These are phyloP conservation scores for Mucor circinelloides DNA, from an alignment of 371 early-diverging fungal species.

Conservation along the genomic window DNA sequence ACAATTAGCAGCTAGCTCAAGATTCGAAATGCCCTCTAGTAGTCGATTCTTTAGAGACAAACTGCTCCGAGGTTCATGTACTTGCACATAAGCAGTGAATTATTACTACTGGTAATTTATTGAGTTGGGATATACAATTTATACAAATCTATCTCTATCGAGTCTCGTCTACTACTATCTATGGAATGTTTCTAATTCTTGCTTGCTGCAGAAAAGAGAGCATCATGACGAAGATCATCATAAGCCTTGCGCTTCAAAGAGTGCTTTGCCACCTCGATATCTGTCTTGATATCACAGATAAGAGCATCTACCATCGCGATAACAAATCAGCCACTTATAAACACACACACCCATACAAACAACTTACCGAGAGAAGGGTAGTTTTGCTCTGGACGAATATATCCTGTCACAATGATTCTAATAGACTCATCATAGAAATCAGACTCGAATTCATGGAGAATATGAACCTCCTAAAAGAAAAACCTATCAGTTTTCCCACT, in stretches of 20 bases:
- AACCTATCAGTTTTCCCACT: background rate
- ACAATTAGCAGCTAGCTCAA: background rate
- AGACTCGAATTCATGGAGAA: slow-evolving; percentile 80
- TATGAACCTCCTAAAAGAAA: slow-evolving; percentile 84
- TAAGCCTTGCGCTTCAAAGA: slow-evolving; percentile 63
- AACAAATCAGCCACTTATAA: background rate
- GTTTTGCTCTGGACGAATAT: slow-evolving; percentile 90
- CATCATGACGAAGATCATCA: slow-evolving; percentile 27
- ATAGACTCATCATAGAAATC: slow-evolving; percentile 94
- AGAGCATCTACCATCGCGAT: slow-evolving; percentile 5
- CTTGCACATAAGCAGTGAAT: background rate
- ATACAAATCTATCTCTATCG: background rate
- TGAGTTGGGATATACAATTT: background rate
- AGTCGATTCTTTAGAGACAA: too few relatives aligned
- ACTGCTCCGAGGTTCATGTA: too few relatives aligned
- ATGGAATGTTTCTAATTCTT: background rate
- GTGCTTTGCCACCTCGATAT: slow-evolving; percentile 81
- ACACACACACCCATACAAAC: background rate
- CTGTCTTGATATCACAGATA: slow-evolving; percentile 87
- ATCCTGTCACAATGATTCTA: slow-evolving; percentile 85
- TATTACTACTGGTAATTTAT: background rate
- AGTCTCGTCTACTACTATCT: background rate
- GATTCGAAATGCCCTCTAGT: too few relatives aligned
- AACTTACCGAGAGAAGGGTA: slow-evolving; percentile 80
- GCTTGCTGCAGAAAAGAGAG: slow-evolving; percentile 7